Percentiles rank a stretch among this genome's conserved stretches.
phyloP scores from a whole-genome alignment of 2,329 filamentous ascomycete species.

The Aspergillus intermedius region DNA sequence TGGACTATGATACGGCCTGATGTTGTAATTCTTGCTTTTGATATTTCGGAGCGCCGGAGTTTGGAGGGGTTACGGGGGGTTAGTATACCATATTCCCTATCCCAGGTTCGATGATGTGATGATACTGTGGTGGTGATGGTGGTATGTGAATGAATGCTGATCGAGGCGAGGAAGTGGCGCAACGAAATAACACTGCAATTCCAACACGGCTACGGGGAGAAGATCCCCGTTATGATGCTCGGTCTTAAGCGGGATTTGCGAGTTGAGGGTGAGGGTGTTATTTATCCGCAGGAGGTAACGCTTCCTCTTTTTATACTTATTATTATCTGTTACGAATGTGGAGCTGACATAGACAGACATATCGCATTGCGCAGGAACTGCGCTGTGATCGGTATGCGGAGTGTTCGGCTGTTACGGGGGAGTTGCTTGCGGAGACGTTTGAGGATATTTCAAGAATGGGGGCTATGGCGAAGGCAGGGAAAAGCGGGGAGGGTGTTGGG shows the following conservation, averaged over 20 bases:
- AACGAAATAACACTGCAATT: slow-evolving; percentile 44
- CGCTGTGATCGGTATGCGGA: slow-evolving; percentile 58
- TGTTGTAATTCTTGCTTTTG: slow-evolving; percentile 54
- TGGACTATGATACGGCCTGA: slow-evolving; percentile 50
- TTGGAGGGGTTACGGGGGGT: slow-evolving; percentile 43
- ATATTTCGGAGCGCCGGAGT: slow-evolving; percentile 48
- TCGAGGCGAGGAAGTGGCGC: slow-evolving; percentile 30
- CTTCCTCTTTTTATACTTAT: slow-evolving; percentile 15
- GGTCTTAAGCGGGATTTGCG: slow-evolving; percentile 55
- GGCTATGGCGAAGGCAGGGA: slow-evolving; percentile 52
- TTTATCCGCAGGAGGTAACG: slow-evolving; percentile 38
- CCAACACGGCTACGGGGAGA: slow-evolving; percentile 38
- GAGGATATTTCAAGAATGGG: slow-evolving; percentile 55
- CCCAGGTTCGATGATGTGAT: too few relatives aligned
- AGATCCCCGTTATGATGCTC: slow-evolving; percentile 52
- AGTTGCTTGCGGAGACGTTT: slow-evolving; percentile 53
- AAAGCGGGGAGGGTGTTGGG: slow-evolving; percentile 44
- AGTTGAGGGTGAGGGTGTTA: slow-evolving; percentile 37
- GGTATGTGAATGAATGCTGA: not conserved
- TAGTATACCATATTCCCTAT: slow-evolving; percentile 4
- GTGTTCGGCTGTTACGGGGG: slow-evolving; percentile 55
- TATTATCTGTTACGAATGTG: not conserved
- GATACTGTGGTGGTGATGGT: too few relatives aligned
- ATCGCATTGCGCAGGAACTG: slow-evolving; percentile 54
- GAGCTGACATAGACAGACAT: slow-evolving; percentile 34